Conservation (phyloP, 257 asterid genomes). For the Solanum lignicaule region DNA sequence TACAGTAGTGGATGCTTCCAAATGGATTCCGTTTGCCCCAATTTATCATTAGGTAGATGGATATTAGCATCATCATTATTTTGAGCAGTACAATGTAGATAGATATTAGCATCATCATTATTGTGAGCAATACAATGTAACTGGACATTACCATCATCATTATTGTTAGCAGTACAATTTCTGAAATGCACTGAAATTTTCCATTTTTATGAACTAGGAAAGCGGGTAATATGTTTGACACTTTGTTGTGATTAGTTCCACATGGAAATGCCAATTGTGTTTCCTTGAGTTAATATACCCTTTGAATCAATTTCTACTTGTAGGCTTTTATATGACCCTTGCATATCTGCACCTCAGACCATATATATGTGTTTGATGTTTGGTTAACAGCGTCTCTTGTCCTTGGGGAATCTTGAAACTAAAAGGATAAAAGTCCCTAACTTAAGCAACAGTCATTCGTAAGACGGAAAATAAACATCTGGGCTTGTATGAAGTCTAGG, state of each 20-base stretch:
- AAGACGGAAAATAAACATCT: neutral
- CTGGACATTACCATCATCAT: neutral
- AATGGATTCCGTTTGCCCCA: neutral
- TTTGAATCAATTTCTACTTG: neutral
- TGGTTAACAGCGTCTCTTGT: neutral
- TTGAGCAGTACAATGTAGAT: neutral
- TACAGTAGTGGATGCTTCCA: neutral
- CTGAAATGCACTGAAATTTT: neutral
- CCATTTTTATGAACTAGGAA: neutral
- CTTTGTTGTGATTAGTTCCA: neutral
- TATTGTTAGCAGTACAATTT: neutral
- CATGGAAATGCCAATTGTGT: neutral
- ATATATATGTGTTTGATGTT: neutral
- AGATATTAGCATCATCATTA: neutral
- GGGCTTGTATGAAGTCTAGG: neutral
- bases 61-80: neutral
- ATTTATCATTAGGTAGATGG: neutral
- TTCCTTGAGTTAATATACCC: neutral
- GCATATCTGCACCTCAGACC: neutral
- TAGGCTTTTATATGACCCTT: neutral
- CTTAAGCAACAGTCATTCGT: neutral
- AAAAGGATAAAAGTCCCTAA: neutral
- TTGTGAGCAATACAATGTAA: neutral
- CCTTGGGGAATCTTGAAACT: neutral
- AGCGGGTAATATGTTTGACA: neutral